Base-by-base conservation (phyloP, 139 green algal genomes). In the Zygnema circumcarinatum region DNA sequence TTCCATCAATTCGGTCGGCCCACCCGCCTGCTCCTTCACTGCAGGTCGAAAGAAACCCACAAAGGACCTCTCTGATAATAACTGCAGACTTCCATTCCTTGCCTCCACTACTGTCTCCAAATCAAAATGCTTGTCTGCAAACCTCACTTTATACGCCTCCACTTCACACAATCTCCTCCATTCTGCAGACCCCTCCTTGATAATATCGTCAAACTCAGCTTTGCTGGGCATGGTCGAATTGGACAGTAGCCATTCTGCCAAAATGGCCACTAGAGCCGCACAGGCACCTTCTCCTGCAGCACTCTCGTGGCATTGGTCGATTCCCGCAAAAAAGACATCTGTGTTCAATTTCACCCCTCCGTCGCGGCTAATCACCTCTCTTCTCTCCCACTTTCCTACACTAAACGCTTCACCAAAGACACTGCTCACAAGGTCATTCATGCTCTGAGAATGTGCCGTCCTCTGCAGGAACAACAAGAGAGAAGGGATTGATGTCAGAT, bases 51-150 rank as follows among this genome's bases (percentile, higher is more conserved):
- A 90, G 67, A 90, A 90, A 1, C 85, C 85, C 2, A 90, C 85
- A 32, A 88, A 90, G 0, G 85, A 90, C 20, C 36, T 35, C 25
- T 83, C n/a, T 33, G 68, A 79, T 31, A 82, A 22, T 2, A 42
- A 31, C 2, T 52, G 21, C 2, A 56, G 25, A 62, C 22, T 31
- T 36, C 38, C 38, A 36, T 84, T 54, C 76, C 39, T 62, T 33
- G 76, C 38, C 0, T 76, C 76, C 39, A 88, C 33, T 25, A 90
- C 79, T 20, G 85, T 90, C 1, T 90, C 85, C 1, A 90, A 67
- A 79, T 90, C 85, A 81, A 90, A 90, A 79, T 90, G 85, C 31
- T 42, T 38, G 47, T 90, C 85, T 33, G 76, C 33, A 73, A 90
- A 90, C 67, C 85, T 62, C 2, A 52, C 20, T 33, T 81, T 84